Conservation (phyloP, 768 basidiomycete species). For the Boletus rufocinnamomeus region DNA sequence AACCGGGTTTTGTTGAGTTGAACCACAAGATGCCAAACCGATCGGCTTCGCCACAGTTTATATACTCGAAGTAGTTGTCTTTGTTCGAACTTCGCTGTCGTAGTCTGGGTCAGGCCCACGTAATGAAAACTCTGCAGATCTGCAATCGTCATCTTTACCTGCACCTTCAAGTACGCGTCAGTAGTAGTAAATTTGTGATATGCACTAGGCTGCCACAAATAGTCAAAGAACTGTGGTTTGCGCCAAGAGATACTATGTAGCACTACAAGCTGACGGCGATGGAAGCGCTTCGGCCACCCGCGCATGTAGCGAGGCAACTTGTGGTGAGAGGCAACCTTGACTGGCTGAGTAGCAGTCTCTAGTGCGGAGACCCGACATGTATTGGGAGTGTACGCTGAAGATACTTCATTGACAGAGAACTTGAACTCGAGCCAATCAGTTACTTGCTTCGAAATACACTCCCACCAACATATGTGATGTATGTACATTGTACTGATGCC, state of each 20-base stretch:
- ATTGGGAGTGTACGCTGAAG: neutral
- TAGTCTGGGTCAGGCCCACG: too few relatives aligned
- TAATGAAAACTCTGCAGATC: too few relatives aligned
- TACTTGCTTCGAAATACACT: neutral
- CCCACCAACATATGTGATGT: neutral
- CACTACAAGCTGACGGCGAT: neutral
- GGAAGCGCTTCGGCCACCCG: neutral
- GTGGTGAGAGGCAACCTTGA: neutral
- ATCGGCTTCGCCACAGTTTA: too few relatives aligned
- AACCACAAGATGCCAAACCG: too few relatives aligned
- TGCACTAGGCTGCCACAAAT: neutral
- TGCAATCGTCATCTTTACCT: too few relatives aligned
- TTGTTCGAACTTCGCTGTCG: too few relatives aligned
- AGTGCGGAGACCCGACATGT: neutral
- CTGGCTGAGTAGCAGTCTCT: neutral
- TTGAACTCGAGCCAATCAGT: too few relatives aligned
- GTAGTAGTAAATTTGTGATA: too few relatives aligned
- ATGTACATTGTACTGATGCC: neutral
- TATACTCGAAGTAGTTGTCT: too few relatives aligned
- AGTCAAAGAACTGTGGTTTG: neutral
- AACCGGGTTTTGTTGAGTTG: too few relatives aligned
- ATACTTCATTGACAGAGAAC: neutral
- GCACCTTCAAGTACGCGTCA: too few relatives aligned
- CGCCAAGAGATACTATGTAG: neutral
- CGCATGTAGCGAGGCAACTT: neutral